A percentile compares a stretch with the other conserved stretches of the same genome.
Evolutionary conservation across 2,329 filamentous ascomycete species (phyloP).

Genomic region (Didymella glomerata): DNA sequence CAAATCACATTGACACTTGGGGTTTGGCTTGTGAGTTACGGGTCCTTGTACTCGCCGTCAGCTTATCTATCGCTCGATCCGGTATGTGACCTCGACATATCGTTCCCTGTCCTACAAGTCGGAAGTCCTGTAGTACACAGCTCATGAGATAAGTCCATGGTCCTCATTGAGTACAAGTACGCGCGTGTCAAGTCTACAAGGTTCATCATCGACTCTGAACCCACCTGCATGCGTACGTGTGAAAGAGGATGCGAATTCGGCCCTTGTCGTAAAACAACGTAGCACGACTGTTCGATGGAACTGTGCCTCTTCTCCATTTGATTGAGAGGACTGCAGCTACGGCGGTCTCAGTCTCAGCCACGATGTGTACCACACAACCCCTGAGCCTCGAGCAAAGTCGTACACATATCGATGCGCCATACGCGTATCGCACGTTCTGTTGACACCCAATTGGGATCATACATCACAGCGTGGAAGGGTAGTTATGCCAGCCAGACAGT

Average conservation of each 20-base stretch:
- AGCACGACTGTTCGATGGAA: not conserved
- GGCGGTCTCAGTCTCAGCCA: not conserved
- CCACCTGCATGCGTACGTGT: not conserved
- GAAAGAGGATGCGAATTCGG: not conserved
- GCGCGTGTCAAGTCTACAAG: not conserved
- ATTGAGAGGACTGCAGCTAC: not conserved
- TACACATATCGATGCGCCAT: not conserved
- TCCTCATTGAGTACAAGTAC: not conserved
- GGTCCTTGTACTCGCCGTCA: not conserved
- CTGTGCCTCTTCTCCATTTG: not conserved
- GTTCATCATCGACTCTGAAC: not conserved
- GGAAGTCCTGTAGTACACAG: not conserved
- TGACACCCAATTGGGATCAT: not conserved
- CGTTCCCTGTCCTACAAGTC: not conserved
- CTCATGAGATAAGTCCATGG: not conserved
- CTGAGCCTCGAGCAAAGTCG: constrained; percentile 10
- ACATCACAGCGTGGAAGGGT: constrained; percentile 1
- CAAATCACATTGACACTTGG: not conserved
- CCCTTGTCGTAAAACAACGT: not conserved
- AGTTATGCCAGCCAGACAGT: constrained; percentile 4
- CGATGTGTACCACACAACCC: constrained; percentile 10
- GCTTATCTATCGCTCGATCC: not conserved
- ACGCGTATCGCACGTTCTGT: constrained; percentile 2
- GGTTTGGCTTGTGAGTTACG: not conserved
- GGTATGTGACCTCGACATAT: not conserved